Base-by-base conservation (phyloP, 495 filamentous ascomycete species). In the Hypoxylon cercidicola region DNA sequence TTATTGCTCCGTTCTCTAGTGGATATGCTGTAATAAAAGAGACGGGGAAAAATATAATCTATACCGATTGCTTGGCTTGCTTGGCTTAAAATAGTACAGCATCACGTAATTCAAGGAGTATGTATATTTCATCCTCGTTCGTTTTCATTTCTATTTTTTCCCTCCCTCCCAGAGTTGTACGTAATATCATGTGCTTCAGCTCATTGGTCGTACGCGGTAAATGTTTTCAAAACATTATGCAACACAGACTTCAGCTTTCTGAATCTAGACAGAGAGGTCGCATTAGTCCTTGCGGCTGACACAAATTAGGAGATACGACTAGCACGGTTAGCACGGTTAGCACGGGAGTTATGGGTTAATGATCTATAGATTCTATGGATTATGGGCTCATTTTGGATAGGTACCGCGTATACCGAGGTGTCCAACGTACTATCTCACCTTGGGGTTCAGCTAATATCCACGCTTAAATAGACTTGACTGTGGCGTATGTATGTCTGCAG, bases 261-360 rank as follows among this genome's bases (percentile, higher is more conserved):
- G 45, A 51, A 61, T 56, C 23, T 6, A 66, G 45, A 66, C 41
- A 51, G 40, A 35, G 37, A 60, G 9, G 28, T 37, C 51, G 60
- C 55, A 60, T 63, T 63, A 63, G 55, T 45, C 35, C 43, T 60
- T 68, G 60, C 65, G 60, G 65, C 60, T 60, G 60, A 60, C 20
- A 50, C 41, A 64, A 23, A 59, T 64, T 64, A 39, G 54, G 55
- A 52, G 45, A 62, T 35, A 18, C 39, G 46, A 39, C 57, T 62
- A 61, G 34, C 12, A 59, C 41, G 39, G 49, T n/a, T n/a, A n/a
- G n/a, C n/a, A 11, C 30, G 30, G 30, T 32, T 32, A 32, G 30
- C 30, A 32, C 3, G 30, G 25, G 25, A 7, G 3, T 28, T 28
- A 28, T 28, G 25, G 25, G 25, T 28, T 28, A 3, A 7, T 28